phyloP scores from a whole-genome alignment of 2,329 filamentous ascomycete species.

The Blumeria graminis region DNA sequence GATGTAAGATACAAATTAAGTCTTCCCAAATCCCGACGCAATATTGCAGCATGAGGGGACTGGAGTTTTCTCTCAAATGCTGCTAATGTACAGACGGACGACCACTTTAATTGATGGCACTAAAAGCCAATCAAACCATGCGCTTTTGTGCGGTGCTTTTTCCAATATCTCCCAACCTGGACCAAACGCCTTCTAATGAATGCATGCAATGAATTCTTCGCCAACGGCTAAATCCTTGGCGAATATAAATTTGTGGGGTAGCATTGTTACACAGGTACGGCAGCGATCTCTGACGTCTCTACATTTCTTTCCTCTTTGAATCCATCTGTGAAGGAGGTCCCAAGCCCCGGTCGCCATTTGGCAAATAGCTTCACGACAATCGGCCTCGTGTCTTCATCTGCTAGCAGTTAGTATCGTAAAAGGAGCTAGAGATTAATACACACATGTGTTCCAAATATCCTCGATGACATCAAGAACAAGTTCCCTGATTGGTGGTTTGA shows the following conservation, averaged over 20 bases:
- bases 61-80: too few species aligned
- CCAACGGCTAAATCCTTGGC: too few species aligned
- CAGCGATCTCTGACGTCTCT: too few species aligned
- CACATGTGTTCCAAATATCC: slow-evolving; percentile 42
- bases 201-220: too few species aligned
- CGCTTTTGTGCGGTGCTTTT: background rate
- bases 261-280: too few species aligned
- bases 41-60: too few species aligned
- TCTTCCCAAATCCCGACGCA: too few species aligned
- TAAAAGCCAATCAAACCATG: slow-evolving; percentile 1
- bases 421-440: slow-evolving; percentile 14
- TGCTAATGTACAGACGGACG: background rate
- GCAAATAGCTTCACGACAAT: slow-evolving; percentile 37
- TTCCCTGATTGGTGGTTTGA: slow-evolving; percentile 38
- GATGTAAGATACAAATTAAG: too few species aligned
- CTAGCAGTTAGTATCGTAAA: slow-evolving; percentile 8
- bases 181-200: background rate
- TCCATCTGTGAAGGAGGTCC: background rate
- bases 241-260: too few species aligned
- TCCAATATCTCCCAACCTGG: background rate
- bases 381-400: slow-evolving; percentile 37
- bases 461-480: slow-evolving; percentile 39
- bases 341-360: slow-evolving; percentile 28
- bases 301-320: too few species aligned
- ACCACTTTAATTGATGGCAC: background rate